A percentile compares a stretch with the other conserved stretches of the same genome.
Conservation (phyloP, 768 basidiomycete genomes). For the Termitomyces bulborhizus region DNA sequence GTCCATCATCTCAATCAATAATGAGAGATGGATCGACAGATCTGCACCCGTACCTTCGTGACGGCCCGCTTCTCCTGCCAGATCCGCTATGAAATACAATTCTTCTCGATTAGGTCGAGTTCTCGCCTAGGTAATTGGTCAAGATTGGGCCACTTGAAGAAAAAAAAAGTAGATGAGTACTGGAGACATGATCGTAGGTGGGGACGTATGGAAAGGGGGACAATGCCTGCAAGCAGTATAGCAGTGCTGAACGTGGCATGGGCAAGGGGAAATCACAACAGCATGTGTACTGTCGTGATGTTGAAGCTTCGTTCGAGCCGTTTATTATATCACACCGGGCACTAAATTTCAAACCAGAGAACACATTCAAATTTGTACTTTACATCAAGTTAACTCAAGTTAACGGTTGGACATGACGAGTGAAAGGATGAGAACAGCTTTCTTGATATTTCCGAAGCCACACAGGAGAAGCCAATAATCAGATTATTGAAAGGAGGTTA, state of each 20-base stretch:
- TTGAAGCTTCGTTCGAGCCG: conserved; percentile 1
- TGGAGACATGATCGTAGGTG: conserved; percentile 5
- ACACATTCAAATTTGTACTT: background rate
- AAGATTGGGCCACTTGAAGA: background rate
- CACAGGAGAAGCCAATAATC: background rate
- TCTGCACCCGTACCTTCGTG: conserved; percentile 57
- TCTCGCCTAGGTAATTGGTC: conserved; percentile 7
- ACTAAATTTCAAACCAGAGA: background rate
- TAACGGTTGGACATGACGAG: conserved; percentile 31
- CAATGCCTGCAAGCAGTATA: background rate
- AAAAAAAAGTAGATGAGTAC: background rate
- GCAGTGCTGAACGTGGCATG: conserved; percentile 1
- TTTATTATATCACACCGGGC: conserved; percentile 9
- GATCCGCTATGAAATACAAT: conserved; percentile 62
- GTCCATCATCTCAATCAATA: conserved; percentile 2
- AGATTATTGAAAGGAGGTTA: conserved; percentile 8
- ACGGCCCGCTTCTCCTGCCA: conserved; percentile 84
- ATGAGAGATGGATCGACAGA: background rate
- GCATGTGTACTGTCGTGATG: conserved; percentile 1
- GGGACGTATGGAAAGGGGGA: background rate
- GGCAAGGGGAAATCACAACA: conserved; percentile 3
- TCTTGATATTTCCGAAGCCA: conserved; percentile 32
- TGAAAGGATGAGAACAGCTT: conserved; percentile 40
- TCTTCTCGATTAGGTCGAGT: conserved; percentile 26
- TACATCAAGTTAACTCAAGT: background rate